Base-by-base conservation (phyloP, 169 alveolate genomes). In the Fabrea salina region DNA sequence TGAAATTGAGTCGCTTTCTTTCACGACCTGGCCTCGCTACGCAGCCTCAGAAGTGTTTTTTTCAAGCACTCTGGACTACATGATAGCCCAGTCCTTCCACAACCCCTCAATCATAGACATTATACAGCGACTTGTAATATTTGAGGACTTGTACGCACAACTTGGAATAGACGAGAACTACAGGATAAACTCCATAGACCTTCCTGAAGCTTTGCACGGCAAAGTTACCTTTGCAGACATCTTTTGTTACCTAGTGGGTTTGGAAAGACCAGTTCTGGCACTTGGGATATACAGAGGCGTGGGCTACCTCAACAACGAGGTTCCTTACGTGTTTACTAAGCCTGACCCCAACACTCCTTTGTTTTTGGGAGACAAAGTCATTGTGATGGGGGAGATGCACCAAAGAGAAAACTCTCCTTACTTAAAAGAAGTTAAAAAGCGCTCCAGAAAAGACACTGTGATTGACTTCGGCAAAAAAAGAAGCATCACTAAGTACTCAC, bases 61-160 rank as follows among this genome's bases (percentile, higher is more conserved):
- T 68, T 57, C 82, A 13, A 67, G 88, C 0, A 75, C 86, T 37
- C 59, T 85, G 4, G 91, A 85, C 61, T 76, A 85, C 40, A 80
- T 85, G 2, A 80, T 81, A 1, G 91, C 88, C 50, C 84, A 80
- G 53, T 72, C 79, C 33, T 85, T 53, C 51, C 79, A 75, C 40
- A 84, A 84, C 67, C 77, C 57, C 22, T 76, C 81, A 32, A 35
- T 85, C 5, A 80, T 85, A 37, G 88, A 85, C 19, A 39, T 70
- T 22, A 49, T 70, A n/a, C 40, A 27, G 27, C n/a, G 79, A 19
- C 39, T 70, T 4, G 35, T 70, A 22, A n/a, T 47, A 19, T 70
- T 47, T 49, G 67, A 70, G 37, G 79, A 70, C 32, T 13, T 70
- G 13, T 70, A 22, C 19, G 66, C 61, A 27, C 50, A 41, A 22